These are phyloP conservation scores for Yamadazyma taylorii DNA, from an alignment of 1,139 yeast species.

Conservation along the genomic window DNA sequence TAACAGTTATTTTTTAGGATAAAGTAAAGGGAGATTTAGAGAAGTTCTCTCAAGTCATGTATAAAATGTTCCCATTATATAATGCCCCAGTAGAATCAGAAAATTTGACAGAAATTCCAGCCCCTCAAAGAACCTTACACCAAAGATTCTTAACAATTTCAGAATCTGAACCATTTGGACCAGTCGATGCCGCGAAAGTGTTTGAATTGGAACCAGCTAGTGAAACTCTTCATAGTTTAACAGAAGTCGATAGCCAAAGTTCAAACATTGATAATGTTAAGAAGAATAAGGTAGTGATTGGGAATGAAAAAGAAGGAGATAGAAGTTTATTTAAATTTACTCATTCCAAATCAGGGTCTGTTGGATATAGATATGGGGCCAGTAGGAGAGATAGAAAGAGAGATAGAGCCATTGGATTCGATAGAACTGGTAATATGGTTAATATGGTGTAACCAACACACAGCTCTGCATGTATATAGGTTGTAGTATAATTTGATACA, in stretches of 20 bases:
- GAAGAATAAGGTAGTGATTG: constrained; percentile 42
- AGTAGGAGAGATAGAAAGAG: constrained; percentile 85
- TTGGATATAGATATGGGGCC: constrained; percentile 92
- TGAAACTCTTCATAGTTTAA: constrained; percentile 64
- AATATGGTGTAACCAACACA: constrained; percentile 15
- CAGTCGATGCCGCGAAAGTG: constrained; percentile 90
- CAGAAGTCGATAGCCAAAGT: constrained; percentile 48
- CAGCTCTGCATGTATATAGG: too few species aligned
- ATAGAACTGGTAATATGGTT: constrained; percentile 65
- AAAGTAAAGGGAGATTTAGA: constrained; percentile 51
- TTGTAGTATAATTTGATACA: too few species aligned
- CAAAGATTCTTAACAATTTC: constrained; percentile 88
- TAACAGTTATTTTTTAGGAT: constrained; percentile 39
- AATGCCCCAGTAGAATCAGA: constrained; percentile 50
- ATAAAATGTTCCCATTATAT: constrained; percentile 80
- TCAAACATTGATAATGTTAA: constrained; percentile 18
- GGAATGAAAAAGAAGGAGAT: constrained; percentile 56
- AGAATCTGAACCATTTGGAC: constrained; percentile 96
- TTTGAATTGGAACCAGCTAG: constrained; percentile 85
- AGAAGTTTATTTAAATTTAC: constrained; percentile 71
- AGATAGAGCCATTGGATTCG: constrained; percentile 76
- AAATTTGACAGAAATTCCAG: constrained; percentile 90
- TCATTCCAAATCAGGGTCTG: constrained; percentile 74
- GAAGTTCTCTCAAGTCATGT: constrained; percentile 60
- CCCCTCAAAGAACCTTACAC: constrained; percentile 78